Evolutionary conservation across 1,284 basidiomycete species (phyloP), one percentile per base, ranked within the genome.

Genomic region (Apiotrichum gracile): DNA sequence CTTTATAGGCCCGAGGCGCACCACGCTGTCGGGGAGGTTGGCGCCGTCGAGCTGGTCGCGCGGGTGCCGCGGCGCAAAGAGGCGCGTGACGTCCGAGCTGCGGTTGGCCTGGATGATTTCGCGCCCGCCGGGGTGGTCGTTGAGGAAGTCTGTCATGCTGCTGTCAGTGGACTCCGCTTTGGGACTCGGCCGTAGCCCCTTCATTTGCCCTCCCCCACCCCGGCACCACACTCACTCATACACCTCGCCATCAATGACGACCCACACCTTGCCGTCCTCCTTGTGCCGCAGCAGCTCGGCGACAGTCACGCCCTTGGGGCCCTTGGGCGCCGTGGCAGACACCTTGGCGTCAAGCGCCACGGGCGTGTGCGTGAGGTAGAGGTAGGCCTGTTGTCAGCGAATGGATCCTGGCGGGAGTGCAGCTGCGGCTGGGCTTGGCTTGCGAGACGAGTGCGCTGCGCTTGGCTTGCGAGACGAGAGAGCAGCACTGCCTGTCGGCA

Each of bases 1-100:
- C 5, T 51, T 61, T 12, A 59, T 34, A 14, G 44, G 48, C 1
- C 71, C 71, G 5, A 73, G 54, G 37, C 61, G 61, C 7, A 59
- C 29, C 0, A 73, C 71, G 17, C 52, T 63, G 6, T 61, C 58
- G 0, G 71, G 71, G 12, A 73, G 52, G 54, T 73, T 66, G 26
- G 66, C 63, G 0, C 44, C 49, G 19, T 68, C 63, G 2, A 73
- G 66, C 58, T 73, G 71, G 55, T 73, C 67, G 14, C 61, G 58
- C 2, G 71, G 71, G 56, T 73, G 71, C 5, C 71, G 62, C 29
- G 71, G 71, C 26, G 64, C 61, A 61, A 73, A 73, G 31, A 73
- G 66, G 24, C 58, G 62, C 1, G 69, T 68, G 8, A 73, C 71
- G 49, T 73, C 71, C 61, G 65, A 66, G 6, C 62, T 65, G 25